phyloP scores from a whole-genome alignment of 1,139 yeast species.

The Scheffersomyces lignicola region DNA sequence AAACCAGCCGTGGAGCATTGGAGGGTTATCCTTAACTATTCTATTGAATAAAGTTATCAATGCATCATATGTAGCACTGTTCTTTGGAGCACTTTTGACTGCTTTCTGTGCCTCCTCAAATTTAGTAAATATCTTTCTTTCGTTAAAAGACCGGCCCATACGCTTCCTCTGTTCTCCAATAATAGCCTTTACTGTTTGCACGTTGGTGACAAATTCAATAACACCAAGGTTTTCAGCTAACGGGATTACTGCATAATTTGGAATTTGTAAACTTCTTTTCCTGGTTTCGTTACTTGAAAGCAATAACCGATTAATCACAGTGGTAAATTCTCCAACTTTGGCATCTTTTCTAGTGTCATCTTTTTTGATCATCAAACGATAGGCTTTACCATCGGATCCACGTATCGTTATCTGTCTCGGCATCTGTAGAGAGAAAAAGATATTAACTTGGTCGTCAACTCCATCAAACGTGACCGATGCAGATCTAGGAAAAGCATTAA shows the following conservation, averaged over 20 bases:
- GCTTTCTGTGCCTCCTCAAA: slow-evolving; percentile 43
- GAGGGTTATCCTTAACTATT: slow-evolving; percentile 52
- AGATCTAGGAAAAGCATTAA: slow-evolving; percentile 54
- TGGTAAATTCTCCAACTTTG: slow-evolving; percentile 88
- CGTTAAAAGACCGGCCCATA: slow-evolving; percentile 33
- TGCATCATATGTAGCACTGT: slow-evolving; percentile 11
- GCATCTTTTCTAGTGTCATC: slow-evolving; percentile 97
- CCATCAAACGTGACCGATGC: slow-evolving; percentile 54
- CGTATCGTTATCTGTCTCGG: slow-evolving; percentile 77
- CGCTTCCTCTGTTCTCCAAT: slow-evolving; percentile 46
- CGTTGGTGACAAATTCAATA: slow-evolving; percentile 90
- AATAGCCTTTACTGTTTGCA: slow-evolving; percentile 74
- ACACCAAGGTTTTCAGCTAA: slow-evolving; percentile 85
- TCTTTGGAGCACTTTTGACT: slow-evolving; percentile 22
- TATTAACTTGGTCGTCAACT: slow-evolving; percentile 62
- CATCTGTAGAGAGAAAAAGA: slow-evolving; percentile 80
- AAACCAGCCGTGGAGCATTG: slow-evolving; percentile 86
- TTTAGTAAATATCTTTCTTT: slow-evolving; percentile 32
- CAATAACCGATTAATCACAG: slow-evolving; percentile 77
- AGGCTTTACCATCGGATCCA: slow-evolving; percentile 75
- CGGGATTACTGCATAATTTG: slow-evolving; percentile 88
- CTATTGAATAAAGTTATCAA: slow-evolving; percentile 31
- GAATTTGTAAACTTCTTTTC: slow-evolving; percentile 67
- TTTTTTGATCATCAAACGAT: slow-evolving; percentile 77
- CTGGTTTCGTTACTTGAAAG: slow-evolving; percentile 68